These are phyloP conservation scores for Monilinia vaccinii-corymbosi DNA, from an alignment of 2,329 filamentous ascomycete species.

Conservation along the genomic window DNA sequence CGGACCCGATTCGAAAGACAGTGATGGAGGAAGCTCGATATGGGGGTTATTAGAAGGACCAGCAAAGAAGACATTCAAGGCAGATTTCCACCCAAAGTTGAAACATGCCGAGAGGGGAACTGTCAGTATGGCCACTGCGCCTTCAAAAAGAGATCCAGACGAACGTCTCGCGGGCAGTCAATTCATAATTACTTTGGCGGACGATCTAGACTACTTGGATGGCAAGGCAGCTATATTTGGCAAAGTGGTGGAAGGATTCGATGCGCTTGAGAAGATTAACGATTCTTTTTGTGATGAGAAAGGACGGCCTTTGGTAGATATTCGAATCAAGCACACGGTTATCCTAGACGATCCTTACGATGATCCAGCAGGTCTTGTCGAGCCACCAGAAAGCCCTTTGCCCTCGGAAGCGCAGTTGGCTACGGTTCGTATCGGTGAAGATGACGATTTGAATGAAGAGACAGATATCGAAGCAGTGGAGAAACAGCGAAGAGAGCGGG, in stretches of 20 bases:
- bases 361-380: slow-evolving; percentile 67
- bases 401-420: slow-evolving; percentile 80
- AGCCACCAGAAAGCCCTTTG: slow-evolving; percentile 69
- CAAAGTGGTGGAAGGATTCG: slow-evolving; percentile 91
- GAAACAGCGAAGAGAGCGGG: slow-evolving; percentile 71
- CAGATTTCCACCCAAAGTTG: slow-evolving; percentile 77
- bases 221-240: slow-evolving; percentile 93
- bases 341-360: slow-evolving; percentile 87
- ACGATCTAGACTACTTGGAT: slow-evolving; percentile 83
- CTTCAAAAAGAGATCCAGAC: slow-evolving; percentile 67
- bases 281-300: slow-evolving; percentile 77
- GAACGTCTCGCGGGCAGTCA: slow-evolving; percentile 78
- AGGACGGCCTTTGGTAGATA: slow-evolving; percentile 84
- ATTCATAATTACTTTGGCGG: slow-evolving; percentile 85
- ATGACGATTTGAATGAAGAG: slow-evolving; percentile 71
- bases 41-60: slow-evolving; percentile 73
- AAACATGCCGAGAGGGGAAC: slow-evolving; percentile 86
- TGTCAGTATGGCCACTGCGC: slow-evolving; percentile 94
- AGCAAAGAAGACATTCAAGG: slow-evolving; percentile 66
- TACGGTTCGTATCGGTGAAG: slow-evolving; percentile 84
- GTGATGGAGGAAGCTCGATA: slow-evolving; percentile 87
- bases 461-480: slow-evolving; percentile 70
- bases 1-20: slow-evolving; percentile 72
- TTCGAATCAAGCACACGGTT: slow-evolving; percentile 87
- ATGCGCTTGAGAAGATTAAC: slow-evolving; percentile 89